Conservation (phyloP, 139 green algal genomes). For the Astrephomene gubernaculifera region DNA sequence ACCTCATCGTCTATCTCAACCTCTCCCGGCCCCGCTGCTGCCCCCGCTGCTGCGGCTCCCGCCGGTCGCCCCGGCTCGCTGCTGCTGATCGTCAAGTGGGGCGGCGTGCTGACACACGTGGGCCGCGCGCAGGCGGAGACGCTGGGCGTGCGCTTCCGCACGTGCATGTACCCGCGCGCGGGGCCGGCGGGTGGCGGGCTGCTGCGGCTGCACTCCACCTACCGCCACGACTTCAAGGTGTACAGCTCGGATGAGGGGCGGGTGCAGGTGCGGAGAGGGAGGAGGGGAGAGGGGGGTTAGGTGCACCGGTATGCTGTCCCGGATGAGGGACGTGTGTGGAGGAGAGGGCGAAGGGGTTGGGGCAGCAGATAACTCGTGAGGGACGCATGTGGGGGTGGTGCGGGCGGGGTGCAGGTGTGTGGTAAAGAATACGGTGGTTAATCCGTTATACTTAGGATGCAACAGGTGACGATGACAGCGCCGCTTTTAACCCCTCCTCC, state of each 20-base stretch:
- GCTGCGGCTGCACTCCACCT: conserved; percentile 97
- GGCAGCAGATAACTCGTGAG: too few species aligned
- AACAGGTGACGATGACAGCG: neutral
- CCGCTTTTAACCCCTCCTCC: neutral
- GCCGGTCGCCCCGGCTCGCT: conserved; percentile 8
- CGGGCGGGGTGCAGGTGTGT: too few species aligned
- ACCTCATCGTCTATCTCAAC: too few species aligned
- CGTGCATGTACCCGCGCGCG: conserved; percentile 94
- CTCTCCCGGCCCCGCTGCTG: neutral
- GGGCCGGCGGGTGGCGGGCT: conserved; percentile 72
- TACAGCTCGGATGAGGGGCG: conserved; percentile 94
- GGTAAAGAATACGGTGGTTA: too few species aligned
- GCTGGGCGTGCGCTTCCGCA: conserved; percentile 91
- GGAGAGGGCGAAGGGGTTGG: too few species aligned
- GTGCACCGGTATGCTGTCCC: neutral
- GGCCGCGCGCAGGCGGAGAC: conserved; percentile 87
- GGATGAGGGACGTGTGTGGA: neutral
- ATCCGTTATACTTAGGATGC: too few species aligned
- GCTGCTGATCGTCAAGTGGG: conserved; percentile 71
- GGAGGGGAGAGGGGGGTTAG: neutral
- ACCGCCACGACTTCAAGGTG: conserved; percentile 99
- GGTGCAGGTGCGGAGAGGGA: conserved; percentile 78
- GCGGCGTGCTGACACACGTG: conserved; percentile 62
- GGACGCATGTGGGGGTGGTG: too few species aligned
- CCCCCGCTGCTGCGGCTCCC: neutral